These are phyloP conservation scores for Fusarium secorum DNA, from an alignment of 2,329 filamentous ascomycete species.

Conservation along the genomic window DNA sequence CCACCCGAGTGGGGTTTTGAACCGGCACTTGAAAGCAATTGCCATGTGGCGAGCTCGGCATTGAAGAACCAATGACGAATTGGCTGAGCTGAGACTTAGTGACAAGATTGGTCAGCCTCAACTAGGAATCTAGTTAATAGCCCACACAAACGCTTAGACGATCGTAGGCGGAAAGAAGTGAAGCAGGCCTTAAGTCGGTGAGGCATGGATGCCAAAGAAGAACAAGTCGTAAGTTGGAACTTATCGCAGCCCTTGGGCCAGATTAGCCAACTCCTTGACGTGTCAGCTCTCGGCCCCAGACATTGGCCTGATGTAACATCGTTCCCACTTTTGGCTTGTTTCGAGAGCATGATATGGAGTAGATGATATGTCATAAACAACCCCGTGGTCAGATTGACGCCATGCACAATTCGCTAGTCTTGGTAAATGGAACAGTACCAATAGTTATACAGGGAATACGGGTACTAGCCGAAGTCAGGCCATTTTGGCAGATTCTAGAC, in stretches of 20 bases:
- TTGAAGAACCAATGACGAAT: conserved; percentile 6
- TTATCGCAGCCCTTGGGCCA: background rate
- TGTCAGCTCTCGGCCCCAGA: background rate
- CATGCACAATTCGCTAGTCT: background rate
- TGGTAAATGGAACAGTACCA: background rate
- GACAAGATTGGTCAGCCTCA: background rate
- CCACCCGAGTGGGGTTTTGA: conserved; percentile 2
- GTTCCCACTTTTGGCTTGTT: background rate
- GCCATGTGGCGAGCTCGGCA: conserved; percentile 25
- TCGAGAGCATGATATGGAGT: background rate
- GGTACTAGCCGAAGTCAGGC: conserved; percentile 17
- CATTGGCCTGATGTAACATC: conserved; percentile 2
- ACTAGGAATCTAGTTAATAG: background rate
- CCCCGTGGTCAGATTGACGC: background rate
- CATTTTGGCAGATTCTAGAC: conserved; percentile 26
- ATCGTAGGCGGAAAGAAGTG: background rate
- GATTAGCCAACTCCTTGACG: background rate
- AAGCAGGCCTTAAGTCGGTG: background rate
- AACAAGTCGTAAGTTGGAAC: background rate
- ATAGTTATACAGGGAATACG: conserved; percentile 22
- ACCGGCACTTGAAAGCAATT: conserved; percentile 15
- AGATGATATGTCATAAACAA: conserved; percentile 10
- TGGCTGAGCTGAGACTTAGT: background rate
- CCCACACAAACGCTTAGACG: background rate
- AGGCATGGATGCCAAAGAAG: background rate